Percentiles rank a stretch among this genome's conserved stretches.
phyloP scores from a whole-genome alignment of 805 yeast species.

The Starmera caribaea region DNA sequence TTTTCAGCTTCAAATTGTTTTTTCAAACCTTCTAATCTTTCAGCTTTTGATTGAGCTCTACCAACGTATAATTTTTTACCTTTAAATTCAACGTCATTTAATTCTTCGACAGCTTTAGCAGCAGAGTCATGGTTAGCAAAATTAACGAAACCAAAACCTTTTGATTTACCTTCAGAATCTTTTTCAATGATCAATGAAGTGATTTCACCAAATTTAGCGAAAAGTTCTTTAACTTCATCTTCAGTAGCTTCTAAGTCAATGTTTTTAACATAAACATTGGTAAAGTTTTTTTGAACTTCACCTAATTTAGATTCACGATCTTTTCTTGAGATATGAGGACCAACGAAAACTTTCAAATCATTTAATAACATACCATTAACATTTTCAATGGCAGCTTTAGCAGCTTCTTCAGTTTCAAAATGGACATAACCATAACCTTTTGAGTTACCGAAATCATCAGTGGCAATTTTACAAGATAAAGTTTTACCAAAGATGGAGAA shows the following conservation, averaged over 20 bases:
- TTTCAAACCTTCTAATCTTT: slow-evolving; percentile 92
- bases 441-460: slow-evolving; percentile 84
- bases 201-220: slow-evolving; percentile 65
- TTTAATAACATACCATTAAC: slow-evolving; percentile 97
- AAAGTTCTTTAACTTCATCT: slow-evolving; percentile 63
- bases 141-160: slow-evolving; percentile 95
- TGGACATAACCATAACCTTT: slow-evolving; percentile 98
- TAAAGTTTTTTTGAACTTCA: slow-evolving; percentile 84
- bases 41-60: slow-evolving; percentile 98
- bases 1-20: slow-evolving; percentile 89
- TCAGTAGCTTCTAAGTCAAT: slow-evolving; percentile 61
- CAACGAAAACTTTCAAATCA: slow-evolving; percentile 93
- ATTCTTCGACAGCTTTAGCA: slow-evolving; percentile 80
- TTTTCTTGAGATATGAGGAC: slow-evolving; percentile 83
- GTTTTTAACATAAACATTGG: slow-evolving; percentile 94
- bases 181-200: slow-evolving; percentile 76
- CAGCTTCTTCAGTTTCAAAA: slow-evolving; percentile 88
- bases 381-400: slow-evolving; percentile 89
- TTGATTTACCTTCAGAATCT: slow-evolving; percentile 81
- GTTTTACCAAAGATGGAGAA: slow-evolving; percentile 95
- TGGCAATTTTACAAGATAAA: slow-evolving; percentile 94
- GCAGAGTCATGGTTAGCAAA: slow-evolving; percentile 84
- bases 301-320: slow-evolving; percentile 93
- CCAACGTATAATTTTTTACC: slow-evolving; percentile 90
- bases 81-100: slow-evolving; percentile 77